phyloP scores from a whole-genome alignment of 2,329 filamentous ascomycete species.

The Penicillium decumbens region DNA sequence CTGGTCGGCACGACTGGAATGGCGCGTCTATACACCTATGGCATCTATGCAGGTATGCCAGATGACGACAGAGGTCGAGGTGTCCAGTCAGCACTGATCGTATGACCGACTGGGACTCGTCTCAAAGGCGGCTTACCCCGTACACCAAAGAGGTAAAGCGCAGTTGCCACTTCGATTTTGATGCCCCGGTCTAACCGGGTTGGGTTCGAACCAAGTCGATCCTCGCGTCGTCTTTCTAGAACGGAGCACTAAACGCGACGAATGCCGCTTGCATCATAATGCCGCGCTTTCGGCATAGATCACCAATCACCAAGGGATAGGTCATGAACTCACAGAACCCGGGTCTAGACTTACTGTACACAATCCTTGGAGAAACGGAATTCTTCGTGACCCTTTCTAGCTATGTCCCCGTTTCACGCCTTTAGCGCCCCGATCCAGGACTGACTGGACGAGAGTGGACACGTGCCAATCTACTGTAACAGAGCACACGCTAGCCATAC shows the following conservation, averaged over 20 bases:
- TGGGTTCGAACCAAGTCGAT: background rate
- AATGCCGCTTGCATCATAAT: background rate
- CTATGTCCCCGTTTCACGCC: background rate
- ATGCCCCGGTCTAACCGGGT: background rate
- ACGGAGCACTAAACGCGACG: conserved; percentile 3
- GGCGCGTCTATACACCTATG: background rate
- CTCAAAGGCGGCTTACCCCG: conserved; percentile 1
- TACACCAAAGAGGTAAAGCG: background rate
- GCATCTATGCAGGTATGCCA: background rate
- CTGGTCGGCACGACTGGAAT: background rate
- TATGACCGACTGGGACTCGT: background rate
- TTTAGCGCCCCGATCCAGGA: background rate
- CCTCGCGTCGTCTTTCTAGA: conserved; percentile 4
- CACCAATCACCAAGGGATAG: conserved; percentile 2
- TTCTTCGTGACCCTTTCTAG: background rate
- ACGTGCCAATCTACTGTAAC: background rate
- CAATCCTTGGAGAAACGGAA: background rate
- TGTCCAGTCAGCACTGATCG: background rate
- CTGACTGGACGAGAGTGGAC: background rate
- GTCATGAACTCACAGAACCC: background rate
- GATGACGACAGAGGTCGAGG: background rate
- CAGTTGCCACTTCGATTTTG: background rate
- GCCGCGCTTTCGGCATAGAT: background rate
- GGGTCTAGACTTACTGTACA: background rate
- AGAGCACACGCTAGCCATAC: background rate